Evolutionary conservation across 176 grass and related monocot genomes (phyloP), one percentile per base, ranked within the genome.

Genomic region (Aegilops sharonensis): DNA sequence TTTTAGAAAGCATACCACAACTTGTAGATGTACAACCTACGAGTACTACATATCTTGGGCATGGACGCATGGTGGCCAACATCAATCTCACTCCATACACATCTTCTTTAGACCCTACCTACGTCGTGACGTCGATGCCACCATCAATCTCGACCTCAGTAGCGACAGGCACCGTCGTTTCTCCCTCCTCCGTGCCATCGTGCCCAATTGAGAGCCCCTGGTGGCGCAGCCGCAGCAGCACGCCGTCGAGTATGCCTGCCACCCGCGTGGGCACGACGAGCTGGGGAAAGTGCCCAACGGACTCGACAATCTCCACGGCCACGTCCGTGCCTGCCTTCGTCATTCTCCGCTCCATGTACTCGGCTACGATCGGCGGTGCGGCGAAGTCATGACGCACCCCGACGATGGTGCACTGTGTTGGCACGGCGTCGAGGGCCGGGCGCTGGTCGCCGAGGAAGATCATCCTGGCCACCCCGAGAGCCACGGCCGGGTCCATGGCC

Each of bases 361-460:
- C 88, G 0, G 81, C 90, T 7, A 98, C 91, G 11, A 60, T 8
- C 2, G 74, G 73, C 0, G 91, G 88, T 50, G 91, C 95, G 0
- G 36, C 86, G 18, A 93, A 86, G 87, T 98, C 95, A 0, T 68
- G 52, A 2, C 59, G 63, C 1, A 27, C 89, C 64, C 85, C 89
- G 9, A 91, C 81, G 43, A 98, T 81, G 32, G 89, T 95, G 83
- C 93, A 94, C 20, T 90, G 84, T 12, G 75, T 14, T 27, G 68
- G 37, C 1, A 98, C 81, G 35, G 42, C 59, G 43, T 62, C 84
- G 3, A 95, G 75, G 17, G 60, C 78, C 3, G 67, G 78, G 30
- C 93, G 84, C 45, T 91, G 82, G 54, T 98, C 95, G 21, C 88
- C 39, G 4, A 95, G 88, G 77, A 98, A 95, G 85, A 98, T 90